Conservation (phyloP, 306 rosid species). For the Fragaria ananassa region DNA sequence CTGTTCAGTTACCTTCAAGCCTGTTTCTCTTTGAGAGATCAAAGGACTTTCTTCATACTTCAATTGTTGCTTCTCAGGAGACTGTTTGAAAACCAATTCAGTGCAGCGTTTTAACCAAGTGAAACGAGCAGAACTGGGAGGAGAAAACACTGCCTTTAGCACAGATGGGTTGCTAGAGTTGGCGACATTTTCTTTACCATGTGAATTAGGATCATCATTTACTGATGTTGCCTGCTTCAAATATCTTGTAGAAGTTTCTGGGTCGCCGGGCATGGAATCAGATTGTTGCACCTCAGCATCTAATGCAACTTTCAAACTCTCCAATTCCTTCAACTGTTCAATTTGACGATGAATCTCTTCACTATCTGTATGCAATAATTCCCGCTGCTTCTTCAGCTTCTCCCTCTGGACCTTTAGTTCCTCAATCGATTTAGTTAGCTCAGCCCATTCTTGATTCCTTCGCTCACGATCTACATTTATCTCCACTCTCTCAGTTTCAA, state of each 20-base stretch:
- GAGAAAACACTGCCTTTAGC: conserved; percentile 38
- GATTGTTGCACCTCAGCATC: conserved; percentile 58
- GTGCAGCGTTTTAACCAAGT: conserved; percentile 78
- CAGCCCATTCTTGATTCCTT: conserved; percentile 90
- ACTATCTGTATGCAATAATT: conserved; percentile 81
- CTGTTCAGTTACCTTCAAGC: conserved; percentile 24
- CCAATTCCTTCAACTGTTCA: conserved; percentile 69
- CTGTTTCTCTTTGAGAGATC: conserved; percentile 28
- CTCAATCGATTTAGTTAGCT: conserved; percentile 70
- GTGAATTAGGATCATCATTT: conserved; percentile 30
- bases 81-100: conserved; percentile 60
- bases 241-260: conserved; percentile 37
- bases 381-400: conserved; percentile 83
- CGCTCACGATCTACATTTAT: conserved; percentile 79
- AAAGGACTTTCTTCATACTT: conserved; percentile 31
- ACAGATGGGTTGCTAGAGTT: conserved; percentile 34
- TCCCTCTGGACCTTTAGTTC: conserved; percentile 86
- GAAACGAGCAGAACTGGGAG: conserved; percentile 51
- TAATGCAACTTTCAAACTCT: conserved; percentile 57
- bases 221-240: conserved; percentile 38
- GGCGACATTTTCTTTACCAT: conserved; percentile 26
- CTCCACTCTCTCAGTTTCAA: conserved; percentile 67
- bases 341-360: conserved; percentile 60
- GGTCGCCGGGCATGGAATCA: conserved; percentile 47
- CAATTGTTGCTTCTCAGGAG: conserved; percentile 43